Conservation (phyloP, 2,329 filamentous ascomycete species). For the Xylariales sp. region DNA sequence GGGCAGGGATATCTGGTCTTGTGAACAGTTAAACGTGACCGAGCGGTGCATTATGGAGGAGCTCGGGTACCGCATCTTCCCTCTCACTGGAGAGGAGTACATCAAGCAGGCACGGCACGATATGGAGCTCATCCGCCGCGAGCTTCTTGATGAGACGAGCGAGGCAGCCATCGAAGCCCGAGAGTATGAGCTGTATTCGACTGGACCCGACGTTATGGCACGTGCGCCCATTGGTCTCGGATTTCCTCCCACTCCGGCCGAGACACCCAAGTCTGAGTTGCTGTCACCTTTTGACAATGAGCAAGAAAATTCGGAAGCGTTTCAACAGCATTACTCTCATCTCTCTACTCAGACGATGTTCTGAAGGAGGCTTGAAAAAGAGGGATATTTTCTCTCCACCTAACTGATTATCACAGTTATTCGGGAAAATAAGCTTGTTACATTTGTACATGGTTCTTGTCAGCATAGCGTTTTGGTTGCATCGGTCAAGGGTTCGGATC, state of each 20-base stretch:
- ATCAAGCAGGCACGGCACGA: slow-evolving; percentile 57
- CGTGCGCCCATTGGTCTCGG: slow-evolving; percentile 33
- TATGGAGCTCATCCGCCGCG: slow-evolving; percentile 55
- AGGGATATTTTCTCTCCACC: too few species aligned
- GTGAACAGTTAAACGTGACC: slow-evolving; percentile 58
- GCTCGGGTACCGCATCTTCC: slow-evolving; percentile 59
- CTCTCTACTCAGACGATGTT: slow-evolving; percentile 12
- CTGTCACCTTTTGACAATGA: slow-evolving; percentile 14
- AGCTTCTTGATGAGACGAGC: slow-evolving; percentile 20
- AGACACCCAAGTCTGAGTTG: slow-evolving; percentile 30
- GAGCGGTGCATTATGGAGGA: slow-evolving; percentile 62
- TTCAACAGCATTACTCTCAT: slow-evolving; percentile 17
- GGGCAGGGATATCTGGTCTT: slow-evolving; percentile 54
- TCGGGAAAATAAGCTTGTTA: too few species aligned
- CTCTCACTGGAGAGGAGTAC: slow-evolving; percentile 51
- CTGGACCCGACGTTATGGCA: slow-evolving; percentile 33
- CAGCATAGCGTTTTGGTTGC: too few species aligned
- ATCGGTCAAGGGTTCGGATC: too few species aligned
- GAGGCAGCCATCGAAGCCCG: slow-evolving; percentile 12
- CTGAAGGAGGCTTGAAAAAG: too few species aligned
- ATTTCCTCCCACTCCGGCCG: slow-evolving; percentile 35
- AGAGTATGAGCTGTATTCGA: slow-evolving; percentile 8
- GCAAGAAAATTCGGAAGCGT: too few species aligned
- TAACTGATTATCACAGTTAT: too few species aligned
- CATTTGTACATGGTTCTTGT: too few species aligned